Evolutionary conservation across 78 protist species (phyloP), one percentile per base, ranked within the genome.

Genomic region (Carpediemonas membranifera): DNA sequence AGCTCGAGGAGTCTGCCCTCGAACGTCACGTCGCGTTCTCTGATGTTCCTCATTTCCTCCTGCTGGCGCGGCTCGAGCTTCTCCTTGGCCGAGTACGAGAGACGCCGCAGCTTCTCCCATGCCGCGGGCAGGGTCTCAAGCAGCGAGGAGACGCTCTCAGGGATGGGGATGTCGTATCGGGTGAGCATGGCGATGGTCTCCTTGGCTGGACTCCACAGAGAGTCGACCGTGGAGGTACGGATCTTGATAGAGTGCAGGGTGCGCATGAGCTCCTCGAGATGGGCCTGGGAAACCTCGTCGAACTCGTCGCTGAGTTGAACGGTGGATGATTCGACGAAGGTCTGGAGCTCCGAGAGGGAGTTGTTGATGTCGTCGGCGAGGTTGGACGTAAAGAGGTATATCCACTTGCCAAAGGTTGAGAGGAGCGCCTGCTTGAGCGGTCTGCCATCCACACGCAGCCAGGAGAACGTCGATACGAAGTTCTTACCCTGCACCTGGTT

Each of bases 401-500:
- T 1, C 84, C 91, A 77, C 68, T 73, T 30, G 59, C 59, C 30
- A 19, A 73, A 19, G 43, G 56, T 51, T 21, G 56, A 41, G 27
- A 18, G 0, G 35, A 84, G 59, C 9, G 72, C 53, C 13, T 55
- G 14, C 55, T 61, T 63, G 51, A 83, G 51, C 9, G 84, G 82
- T 57, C 35, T 11, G 37, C 74, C 55, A 63, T 87, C 75, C 39
- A 81, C 31, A 13, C 56, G n/a, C 57, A 84, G 70, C 80, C 78
- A 84, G 21, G 67, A 70, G 37, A 54, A 1, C 35, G 21, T 0
- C 18, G 14, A 47, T 11, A 14, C 0, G 7, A 37, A 1, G 18
- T 62, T 65, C n/a, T 77, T 36, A 30, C 1, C 36, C 50, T 44
- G 14, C 1, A 83, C 25, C 2, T 57, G 25, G 27, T 28, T 50